Base-by-base conservation (phyloP, 1,139 yeast genomes). In the Geotrichum histeridarum region DNA sequence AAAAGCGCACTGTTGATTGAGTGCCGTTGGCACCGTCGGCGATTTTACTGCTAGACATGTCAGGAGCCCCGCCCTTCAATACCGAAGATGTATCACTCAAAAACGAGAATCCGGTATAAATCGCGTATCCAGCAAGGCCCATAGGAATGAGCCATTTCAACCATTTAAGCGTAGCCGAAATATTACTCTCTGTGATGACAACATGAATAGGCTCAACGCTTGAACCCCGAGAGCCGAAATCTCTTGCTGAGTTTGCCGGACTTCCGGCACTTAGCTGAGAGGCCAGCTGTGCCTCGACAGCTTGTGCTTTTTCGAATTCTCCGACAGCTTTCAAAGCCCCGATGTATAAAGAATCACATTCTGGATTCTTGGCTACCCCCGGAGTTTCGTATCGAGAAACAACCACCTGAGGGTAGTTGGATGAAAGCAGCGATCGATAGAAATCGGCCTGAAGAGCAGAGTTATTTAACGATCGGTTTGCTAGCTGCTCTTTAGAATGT, bases 351-450 rank as follows among this genome's bases (percentile, higher is more conserved):
- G 77, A 78, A 54, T 90, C 82, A 71, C 97, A 86, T 60, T 86
- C 95, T 1, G 81, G 77, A 56, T 86, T 83, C 18, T 84, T 75
- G 9, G 95, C 94, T 53, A 93, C 88, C 8, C 96, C 96, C 0
- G 94, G 86, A 5, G 95, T 84, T 68, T 93, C 98, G 69, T 81
- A 94, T 57, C 99, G 79, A 55, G 94, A 86, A 8, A 90, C 90
- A 7, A 93, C 96, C 54, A 93, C 83, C 62, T 90, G 96, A 9
- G 99, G 98, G 67, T 90, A 91, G 70, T 86, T 86, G 51, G 91
- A 79, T 54, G 80, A 80, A 62, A 93, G 70, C 53, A 91, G 73
- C 22, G 82, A 77, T 60, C 79, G 78, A 73, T 93, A 93, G 64
- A 93, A 91, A 56, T 81, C 84, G 1, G 94, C 90, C 70, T 93